Evolutionary conservation across 2,329 filamentous ascomycete genomes (phyloP).

Genomic region (Coniochaeta sp.): DNA sequence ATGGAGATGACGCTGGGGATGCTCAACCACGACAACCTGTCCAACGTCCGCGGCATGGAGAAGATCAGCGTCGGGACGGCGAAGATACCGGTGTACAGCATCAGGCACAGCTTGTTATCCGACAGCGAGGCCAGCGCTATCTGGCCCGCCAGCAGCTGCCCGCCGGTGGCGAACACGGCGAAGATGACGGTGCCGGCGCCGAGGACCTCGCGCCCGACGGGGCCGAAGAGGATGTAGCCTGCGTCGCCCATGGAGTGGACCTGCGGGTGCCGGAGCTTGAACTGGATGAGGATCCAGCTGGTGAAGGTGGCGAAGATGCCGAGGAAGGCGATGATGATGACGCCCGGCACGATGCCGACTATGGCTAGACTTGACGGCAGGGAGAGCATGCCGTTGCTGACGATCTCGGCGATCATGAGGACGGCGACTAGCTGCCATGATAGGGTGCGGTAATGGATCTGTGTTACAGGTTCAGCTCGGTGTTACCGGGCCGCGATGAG

Average conservation of each 20-base stretch:
- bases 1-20: constrained; percentile 38
- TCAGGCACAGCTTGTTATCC: constrained; percentile 37
- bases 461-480: neutral
- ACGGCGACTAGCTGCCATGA: constrained; percentile 44
- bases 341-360: constrained; percentile 43
- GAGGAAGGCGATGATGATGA: constrained; percentile 43
- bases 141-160: constrained; percentile 43
- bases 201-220: constrained; percentile 41
- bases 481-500: neutral
- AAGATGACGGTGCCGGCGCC: constrained; percentile 43
- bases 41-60: constrained; percentile 41
- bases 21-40: constrained; percentile 39
- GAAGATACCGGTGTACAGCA: constrained; percentile 44
- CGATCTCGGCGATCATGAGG: constrained; percentile 50
- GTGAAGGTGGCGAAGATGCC: constrained; percentile 45
- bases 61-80: constrained; percentile 36
- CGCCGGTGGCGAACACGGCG: constrained; percentile 41
- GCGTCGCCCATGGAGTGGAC: constrained; percentile 53
- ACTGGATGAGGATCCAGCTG: constrained; percentile 39
- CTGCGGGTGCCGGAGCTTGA: constrained; percentile 46
- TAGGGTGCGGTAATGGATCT: constrained; percentile 47
- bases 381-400: constrained; percentile 46
- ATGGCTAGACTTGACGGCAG: constrained; percentile 43
- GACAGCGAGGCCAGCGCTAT: constrained; percentile 39
- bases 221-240: constrained; percentile 45